These are phyloP conservation scores for Cladosporium colombiae DNA, from an alignment of 2,329 filamentous ascomycete species.

Conservation along the genomic window DNA sequence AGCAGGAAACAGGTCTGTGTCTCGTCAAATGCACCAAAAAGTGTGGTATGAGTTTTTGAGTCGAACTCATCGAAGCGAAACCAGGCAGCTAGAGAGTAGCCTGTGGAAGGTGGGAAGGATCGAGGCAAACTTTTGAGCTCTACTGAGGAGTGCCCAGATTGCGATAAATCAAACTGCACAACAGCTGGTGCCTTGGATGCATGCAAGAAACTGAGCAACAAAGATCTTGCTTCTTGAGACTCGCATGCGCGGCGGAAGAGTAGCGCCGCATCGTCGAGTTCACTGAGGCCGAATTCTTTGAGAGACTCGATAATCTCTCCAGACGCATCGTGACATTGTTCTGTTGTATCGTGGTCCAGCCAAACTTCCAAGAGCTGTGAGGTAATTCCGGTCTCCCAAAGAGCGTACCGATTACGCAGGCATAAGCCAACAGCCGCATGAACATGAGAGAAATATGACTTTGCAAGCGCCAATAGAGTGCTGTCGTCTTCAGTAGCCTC, in stretches of 20 bases:
- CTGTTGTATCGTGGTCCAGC: slow-evolving; percentile 12
- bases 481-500: neutral
- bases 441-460: neutral
- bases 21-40: slow-evolving; percentile 92
- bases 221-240: slow-evolving; percentile 60
- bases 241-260: slow-evolving; percentile 62
- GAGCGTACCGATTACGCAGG: slow-evolving; percentile 26
- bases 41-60: slow-evolving; percentile 79
- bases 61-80: slow-evolving; percentile 87
- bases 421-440: neutral
- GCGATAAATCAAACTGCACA: slow-evolving; percentile 90
- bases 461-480: neutral
- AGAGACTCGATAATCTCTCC: slow-evolving; percentile 52
- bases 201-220: slow-evolving; percentile 72
- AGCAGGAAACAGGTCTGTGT: slow-evolving; percentile 92
- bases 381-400: slow-evolving; percentile 31
- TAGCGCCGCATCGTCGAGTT: slow-evolving; percentile 79
- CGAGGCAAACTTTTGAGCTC: slow-evolving; percentile 85
- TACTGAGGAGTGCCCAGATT: slow-evolving; percentile 84
- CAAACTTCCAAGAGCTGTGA: slow-evolving; percentile 4
- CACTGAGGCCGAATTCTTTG: slow-evolving; percentile 74
- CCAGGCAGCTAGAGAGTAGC: slow-evolving; percentile 91
- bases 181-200: slow-evolving; percentile 76
- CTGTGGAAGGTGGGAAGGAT: slow-evolving; percentile 77
- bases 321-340: slow-evolving; percentile 7